Evolutionary conservation across 2,329 filamentous ascomycete genomes (phyloP).

Genomic region (Sporothrix mexicana): DNA sequence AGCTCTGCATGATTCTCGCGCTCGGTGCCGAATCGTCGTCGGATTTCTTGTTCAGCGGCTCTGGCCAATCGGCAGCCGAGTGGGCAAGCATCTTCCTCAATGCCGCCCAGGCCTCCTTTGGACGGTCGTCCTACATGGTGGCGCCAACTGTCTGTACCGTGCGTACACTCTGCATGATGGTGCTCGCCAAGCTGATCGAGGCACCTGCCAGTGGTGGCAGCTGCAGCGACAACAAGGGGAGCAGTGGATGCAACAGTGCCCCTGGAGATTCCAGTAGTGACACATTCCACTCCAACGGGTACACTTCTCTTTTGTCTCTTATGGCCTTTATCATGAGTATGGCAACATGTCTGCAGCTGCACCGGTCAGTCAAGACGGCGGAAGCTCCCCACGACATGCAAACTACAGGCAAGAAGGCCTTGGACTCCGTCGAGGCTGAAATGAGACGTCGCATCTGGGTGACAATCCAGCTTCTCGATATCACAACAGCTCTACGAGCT

Average conservation of each 20-base stretch:
- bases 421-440: slow-evolving; percentile 36
- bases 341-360: slow-evolving; percentile 40
- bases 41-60: slow-evolving; percentile 35
- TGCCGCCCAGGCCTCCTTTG: slow-evolving; percentile 40
- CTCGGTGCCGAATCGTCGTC: slow-evolving; percentile 39
- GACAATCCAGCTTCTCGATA: slow-evolving; percentile 41
- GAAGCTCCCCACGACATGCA: not conserved
- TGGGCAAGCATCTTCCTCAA: slow-evolving; percentile 40
- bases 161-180: slow-evolving; percentile 41
- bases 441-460: slow-evolving; percentile 40
- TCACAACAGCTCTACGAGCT: slow-evolving; percentile 41
- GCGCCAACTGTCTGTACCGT: slow-evolving; percentile 39
- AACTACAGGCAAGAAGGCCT: not conserved
- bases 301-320: slow-evolving; percentile 37
- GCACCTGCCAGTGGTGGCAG: slow-evolving; percentile 37
- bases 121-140: slow-evolving; percentile 37
- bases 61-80: slow-evolving; percentile 37
- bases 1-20: slow-evolving; percentile 42
- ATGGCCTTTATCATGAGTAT: slow-evolving; percentile 39
- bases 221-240: not conserved
- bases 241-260: not conserved
- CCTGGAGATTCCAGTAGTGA: not conserved
- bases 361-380: slow-evolving; percentile 31
- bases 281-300: not conserved
- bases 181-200: slow-evolving; percentile 39